Percentiles rank a stretch among this genome's conserved stretches.
These are phyloP conservation scores for Mycena vulgaris DNA, from an alignment of 768 basidiomycete genomes.

Conservation along the genomic window DNA sequence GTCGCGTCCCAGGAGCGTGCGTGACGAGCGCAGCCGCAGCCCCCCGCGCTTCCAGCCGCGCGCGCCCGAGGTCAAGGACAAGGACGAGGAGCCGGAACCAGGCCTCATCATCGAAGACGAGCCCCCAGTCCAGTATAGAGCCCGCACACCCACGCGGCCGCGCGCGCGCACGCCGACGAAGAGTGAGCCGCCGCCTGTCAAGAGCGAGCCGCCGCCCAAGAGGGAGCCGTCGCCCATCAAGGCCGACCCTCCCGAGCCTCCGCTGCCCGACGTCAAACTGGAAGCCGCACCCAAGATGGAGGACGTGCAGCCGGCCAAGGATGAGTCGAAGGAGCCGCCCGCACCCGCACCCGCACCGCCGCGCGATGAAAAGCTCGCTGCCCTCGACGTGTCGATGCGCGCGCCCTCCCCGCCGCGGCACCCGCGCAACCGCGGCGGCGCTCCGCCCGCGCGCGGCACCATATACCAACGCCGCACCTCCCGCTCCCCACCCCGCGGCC, in stretches of 20 bases:
- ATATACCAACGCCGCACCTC: slow-evolving; percentile 41
- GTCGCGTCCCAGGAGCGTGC: not conserved
- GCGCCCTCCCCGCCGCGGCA: slow-evolving; percentile 28
- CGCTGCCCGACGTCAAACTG: not conserved
- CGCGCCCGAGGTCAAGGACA: not conserved
- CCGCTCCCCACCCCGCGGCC: slow-evolving; percentile 60
- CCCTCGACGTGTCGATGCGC: slow-evolving; percentile 2
- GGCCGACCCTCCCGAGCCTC: slow-evolving; percentile 7
- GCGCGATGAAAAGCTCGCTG: no score
- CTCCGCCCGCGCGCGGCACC: slow-evolving; percentile 23
- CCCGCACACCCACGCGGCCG: slow-evolving; percentile 10
- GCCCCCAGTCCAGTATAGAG: not conserved
- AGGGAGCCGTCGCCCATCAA: slow-evolving; percentile 3
- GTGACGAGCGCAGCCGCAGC: slow-evolving; percentile 1
- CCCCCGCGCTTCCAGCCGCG: slow-evolving; percentile 5
- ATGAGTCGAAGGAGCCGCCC: not conserved
- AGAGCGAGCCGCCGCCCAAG: slow-evolving; percentile 12
- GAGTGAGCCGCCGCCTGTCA: not conserved
- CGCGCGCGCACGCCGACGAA: slow-evolving; percentile 8
- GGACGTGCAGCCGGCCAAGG: not conserved
- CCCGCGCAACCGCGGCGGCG: slow-evolving; percentile 42
- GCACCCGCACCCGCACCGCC: no score
- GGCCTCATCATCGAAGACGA: slow-evolving; percentile 32
- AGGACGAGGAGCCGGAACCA: slow-evolving; percentile 21
- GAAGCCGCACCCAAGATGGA: slow-evolving; percentile 5